Base-by-base conservation (phyloP, 2,329 filamentous ascomycete genomes). In the Verticillium tricorpus region DNA sequence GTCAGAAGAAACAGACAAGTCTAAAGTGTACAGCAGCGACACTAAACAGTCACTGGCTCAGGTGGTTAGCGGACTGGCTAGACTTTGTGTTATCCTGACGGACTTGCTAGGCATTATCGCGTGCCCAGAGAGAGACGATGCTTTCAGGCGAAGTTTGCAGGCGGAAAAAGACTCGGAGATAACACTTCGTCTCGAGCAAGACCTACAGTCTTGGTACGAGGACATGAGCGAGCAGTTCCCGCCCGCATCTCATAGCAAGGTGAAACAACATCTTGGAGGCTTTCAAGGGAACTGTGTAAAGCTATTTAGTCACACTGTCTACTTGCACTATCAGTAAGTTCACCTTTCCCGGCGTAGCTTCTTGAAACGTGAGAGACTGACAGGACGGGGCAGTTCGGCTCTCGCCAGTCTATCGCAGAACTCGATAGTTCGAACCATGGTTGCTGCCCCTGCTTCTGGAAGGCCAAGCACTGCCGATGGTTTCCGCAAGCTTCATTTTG, bases 251-350 rank as follows among this genome's bases (percentile, higher is more conserved):
- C 69, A 67, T 59, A 68, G 65, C 66, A 66, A 59, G 50, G 64
- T 66, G 25, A 62, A 66, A 12, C 66, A 64, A 31, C 62, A 67
- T 6, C 66, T 64, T 34, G 72, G 68, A 25, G 72, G 74, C 59
- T 73, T 69, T 55, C 70, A 73, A 25, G 73, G 78, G 59, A 75
- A 80, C 61, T 79, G 78, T 0, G 72, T 78, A 12, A 74, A 78
- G 11, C 61, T 80, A 35, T 80, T 80, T 67, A 79, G 77, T 3
- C 80, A 80, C 55, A 66, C 82, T 64, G 78, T 82, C 66, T 81
- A 79, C 62, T 81, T 83, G 76, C 80, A 81, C 61, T 83, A 82
- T 63, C 75, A 82, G 78, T 83, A 71, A 66, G 79, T 71, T 35
- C 34, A 12, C 34, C 1, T 28, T 4, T 14, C 15, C 12, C 28